Evolutionary conservation across 148 eudicot species (phyloP), one percentile per base, ranked within the genome.

Genomic region (Dysphania ambrosioides): DNA sequence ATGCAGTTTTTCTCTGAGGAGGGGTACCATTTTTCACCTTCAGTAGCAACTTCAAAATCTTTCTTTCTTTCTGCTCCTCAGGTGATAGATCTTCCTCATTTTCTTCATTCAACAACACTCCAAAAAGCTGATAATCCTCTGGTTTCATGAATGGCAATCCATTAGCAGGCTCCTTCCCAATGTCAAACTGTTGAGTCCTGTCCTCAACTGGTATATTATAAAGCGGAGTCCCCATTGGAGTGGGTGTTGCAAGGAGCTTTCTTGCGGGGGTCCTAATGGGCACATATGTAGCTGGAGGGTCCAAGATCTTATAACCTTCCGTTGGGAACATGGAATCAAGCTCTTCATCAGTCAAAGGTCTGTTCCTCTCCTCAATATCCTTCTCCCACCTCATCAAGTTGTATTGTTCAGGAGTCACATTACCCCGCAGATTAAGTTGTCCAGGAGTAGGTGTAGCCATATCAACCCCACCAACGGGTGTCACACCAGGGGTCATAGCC

Each of bases 21-120:
- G 98, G 98, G 2, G 98, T 91, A 12, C 98, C 98, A 65, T 94
- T 94, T 82, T 94, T 94, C 58, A 91, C 98, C 83, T 94, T 91
- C 18, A 94, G 90, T 79, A 94, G 70, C 60, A 94, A 83, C 72
- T 94, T 94, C 97, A 94, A 87, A 53, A 94, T 94, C 83, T 94
- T 94, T 67, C 98, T 76, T 72, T 94, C 98, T 78, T 94, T 94
- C 81, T 87, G 97, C 83, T 91, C 97, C 1, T 94, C 97, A 8
- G 98, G 93, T 10, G 96, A 85, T 66, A 94, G 68, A 73, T 91
- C 92, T 61, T 88, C 98, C 84, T 94, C 97, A 57, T 94, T 85
- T 8, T 87, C 95, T 71, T 94, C 98, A 65, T 89, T 90, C 80
- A 94, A 57, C 63, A 94, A 75, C 23, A 86, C 81, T 27, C 90